A percentile compares a stretch with the other conserved stretches of the same genome.
Evolutionary conservation across 228 moss, liverwort and hornwort genomes (phyloP).

Genomic region (Sphagnum magellanicum): DNA sequence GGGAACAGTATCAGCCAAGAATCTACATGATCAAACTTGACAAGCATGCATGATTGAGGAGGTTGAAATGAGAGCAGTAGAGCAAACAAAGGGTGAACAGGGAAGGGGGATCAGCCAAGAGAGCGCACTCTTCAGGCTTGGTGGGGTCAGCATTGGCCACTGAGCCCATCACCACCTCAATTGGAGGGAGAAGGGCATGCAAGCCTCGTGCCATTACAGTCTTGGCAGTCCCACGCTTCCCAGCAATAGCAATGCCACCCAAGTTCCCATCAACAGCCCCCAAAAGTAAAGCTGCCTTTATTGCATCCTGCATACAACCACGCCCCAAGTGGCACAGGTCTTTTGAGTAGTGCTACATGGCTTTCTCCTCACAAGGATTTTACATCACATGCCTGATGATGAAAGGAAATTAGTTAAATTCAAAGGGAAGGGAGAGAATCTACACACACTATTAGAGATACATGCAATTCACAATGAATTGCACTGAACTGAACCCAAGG

Average conservation of each 20-base stretch:
- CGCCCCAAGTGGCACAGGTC: neutral
- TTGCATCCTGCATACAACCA: slow-evolving; percentile 49
- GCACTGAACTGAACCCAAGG: no score
- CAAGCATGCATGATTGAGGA: no score
- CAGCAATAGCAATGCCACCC: slow-evolving; percentile 88
- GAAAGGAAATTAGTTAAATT: no score
- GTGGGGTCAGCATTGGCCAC: slow-evolving; percentile 71
- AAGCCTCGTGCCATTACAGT: slow-evolving; percentile 95
- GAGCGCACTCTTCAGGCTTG: slow-evolving; percentile 52
- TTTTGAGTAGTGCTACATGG: no score
- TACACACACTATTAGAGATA: neutral
- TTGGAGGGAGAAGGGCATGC: slow-evolving; percentile 86
- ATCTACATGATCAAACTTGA: no score
- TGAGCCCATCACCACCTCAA: slow-evolving; percentile 75
- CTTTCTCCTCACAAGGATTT: no score
- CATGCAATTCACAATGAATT: no score
- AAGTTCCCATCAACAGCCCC: slow-evolving; percentile 88
- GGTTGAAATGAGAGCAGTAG: neutral
- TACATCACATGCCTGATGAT: no score
- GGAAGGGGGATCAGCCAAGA: neutral
- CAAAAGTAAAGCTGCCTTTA: slow-evolving; percentile 81
- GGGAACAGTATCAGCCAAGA: no score
- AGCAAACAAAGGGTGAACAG: neutral
- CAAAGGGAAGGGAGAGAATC: neutral
- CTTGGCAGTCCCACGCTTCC: slow-evolving; percentile 94